A percentile compares a stretch with the other conserved stretches of the same genome.
These are phyloP conservation scores for Sedum album DNA, from an alignment of 164 flowering plant species.

Conservation along the genomic window DNA sequence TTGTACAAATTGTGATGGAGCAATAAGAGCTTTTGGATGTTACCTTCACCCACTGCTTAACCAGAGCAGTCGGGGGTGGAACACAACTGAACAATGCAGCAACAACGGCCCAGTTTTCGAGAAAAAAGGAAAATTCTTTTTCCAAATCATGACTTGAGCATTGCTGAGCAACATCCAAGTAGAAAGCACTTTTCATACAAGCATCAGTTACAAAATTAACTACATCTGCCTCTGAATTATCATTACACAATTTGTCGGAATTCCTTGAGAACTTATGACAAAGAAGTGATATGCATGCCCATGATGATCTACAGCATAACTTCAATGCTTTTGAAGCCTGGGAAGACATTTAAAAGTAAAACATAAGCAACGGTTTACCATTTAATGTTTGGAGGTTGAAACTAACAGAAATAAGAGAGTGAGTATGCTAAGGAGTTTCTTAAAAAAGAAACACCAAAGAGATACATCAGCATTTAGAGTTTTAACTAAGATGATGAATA, in stretches of 20 bases:
- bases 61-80: slow-evolving; percentile 45
- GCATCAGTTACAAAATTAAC: slow-evolving; percentile 42
- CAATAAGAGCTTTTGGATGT: neutral
- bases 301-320: slow-evolving; percentile 54
- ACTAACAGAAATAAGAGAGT: neutral
- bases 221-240: slow-evolving; percentile 43
- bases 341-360: neutral
- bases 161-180: slow-evolving; percentile 57
- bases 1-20: neutral
- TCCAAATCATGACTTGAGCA: slow-evolving; percentile 29
- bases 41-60: slow-evolving; percentile 93
- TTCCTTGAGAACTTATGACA: slow-evolving; percentile 33
- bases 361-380: neutral
- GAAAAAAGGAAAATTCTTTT: slow-evolving; percentile 24
- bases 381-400: neutral
- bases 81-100: slow-evolving; percentile 27
- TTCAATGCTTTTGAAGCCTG: slow-evolving; percentile 65
- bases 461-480: neutral
- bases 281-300: slow-evolving; percentile 42
- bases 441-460: neutral
- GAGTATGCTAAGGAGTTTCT: neutral
- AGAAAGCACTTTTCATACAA: slow-evolving; percentile 41
- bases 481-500: neutral
- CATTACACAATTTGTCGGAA: slow-evolving; percentile 17
- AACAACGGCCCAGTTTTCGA: slow-evolving; percentile 58